Evolutionary conservation across 2,329 filamentous ascomycete genomes (phyloP), one percentile per base, ranked within the genome.

Genomic region (Fusarium sp.): DNA sequence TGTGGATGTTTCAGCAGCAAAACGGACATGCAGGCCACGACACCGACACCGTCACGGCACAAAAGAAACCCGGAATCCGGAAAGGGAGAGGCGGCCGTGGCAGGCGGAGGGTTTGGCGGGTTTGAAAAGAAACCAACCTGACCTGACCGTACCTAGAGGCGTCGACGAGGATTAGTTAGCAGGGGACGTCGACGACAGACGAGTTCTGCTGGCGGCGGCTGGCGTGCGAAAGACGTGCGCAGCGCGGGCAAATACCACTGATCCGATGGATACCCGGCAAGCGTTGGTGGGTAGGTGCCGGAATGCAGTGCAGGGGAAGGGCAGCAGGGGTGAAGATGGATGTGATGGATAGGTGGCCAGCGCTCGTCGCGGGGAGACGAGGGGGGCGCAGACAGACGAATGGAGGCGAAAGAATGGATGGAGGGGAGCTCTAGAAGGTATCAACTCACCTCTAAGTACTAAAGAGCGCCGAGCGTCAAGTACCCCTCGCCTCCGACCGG

Each of bases 21-120:
- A 50, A 59, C 42, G 35, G 37, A 65, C 37, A 45, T 62, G 62
- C 66, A 71, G 63, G 40, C 62, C 54, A 73, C 59, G 58, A 68
- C 61, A 67, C 72, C 65, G 62, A 69, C 64, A 76, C 64, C 61
- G 64, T 56, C 70, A 64, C 72, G 50, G 54, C 65, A 71, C 69
- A 68, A 56, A 56, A 47, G 54, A 54, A 62, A 66, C 47, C 63
- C 34, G 52, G 40, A 66, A 64, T 54, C 70, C 61, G 63, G 60
- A 69, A 69, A 52, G 22, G 34, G 61, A 61, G 56, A 66, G 71
- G 60, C 63, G 64, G 65, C 69, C 63, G 70, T 71, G 70, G 62
- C 37, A 62, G 57, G 58, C 22, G 58, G 67, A 64, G 58, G 56
- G 62, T 62, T 74, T 69, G 67, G 47, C 37, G 58, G 62, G 56